Evolutionary conservation across 164 flowering plant species (phyloP).

Genomic region (Chloranthus sessilifolius): DNA sequence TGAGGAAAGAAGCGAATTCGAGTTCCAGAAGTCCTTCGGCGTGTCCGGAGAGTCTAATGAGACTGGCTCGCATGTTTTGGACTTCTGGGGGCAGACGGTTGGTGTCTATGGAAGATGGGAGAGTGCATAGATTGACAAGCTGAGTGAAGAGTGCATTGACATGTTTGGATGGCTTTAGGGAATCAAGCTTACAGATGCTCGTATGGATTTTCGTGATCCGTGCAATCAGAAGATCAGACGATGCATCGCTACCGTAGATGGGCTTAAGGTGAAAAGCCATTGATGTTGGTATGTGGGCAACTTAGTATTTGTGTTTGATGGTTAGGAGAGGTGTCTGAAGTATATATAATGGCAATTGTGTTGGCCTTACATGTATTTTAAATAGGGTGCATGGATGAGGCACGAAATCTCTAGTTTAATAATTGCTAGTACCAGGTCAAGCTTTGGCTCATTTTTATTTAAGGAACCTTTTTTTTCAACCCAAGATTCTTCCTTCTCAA

Average conservation of each 20-base stretch:
- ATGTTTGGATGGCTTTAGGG: constrained; percentile 38
- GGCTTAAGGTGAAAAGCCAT: constrained; percentile 34
- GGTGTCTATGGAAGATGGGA: constrained; percentile 35
- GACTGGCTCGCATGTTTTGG: constrained; percentile 32
- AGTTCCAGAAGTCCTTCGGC: constrained; percentile 52
- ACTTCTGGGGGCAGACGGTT: constrained; percentile 14
- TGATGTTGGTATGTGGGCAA: no score
- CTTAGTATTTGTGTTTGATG: no score
- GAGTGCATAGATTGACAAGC: constrained; percentile 38
- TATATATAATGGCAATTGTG: no score
- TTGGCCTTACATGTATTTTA: no score
- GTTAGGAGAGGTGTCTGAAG: no score
- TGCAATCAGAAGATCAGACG: constrained; percentile 25
- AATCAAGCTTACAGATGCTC: constrained; percentile 36
- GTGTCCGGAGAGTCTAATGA: constrained; percentile 34
- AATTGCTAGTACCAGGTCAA: no score
- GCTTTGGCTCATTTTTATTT: no score
- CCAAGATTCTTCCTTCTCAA: no score
- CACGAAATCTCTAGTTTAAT: no score
- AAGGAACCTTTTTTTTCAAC: no score
- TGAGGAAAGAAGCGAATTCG: constrained; percentile 33
- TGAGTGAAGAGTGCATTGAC: constrained; percentile 41
- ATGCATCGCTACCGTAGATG: constrained; percentile 12
- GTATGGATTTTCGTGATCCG: constrained; percentile 29
- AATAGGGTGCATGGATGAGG: no score